Evolutionary conservation across 352 stramenopile species (phyloP).

Genomic region (Pythium insidiosum): DNA sequence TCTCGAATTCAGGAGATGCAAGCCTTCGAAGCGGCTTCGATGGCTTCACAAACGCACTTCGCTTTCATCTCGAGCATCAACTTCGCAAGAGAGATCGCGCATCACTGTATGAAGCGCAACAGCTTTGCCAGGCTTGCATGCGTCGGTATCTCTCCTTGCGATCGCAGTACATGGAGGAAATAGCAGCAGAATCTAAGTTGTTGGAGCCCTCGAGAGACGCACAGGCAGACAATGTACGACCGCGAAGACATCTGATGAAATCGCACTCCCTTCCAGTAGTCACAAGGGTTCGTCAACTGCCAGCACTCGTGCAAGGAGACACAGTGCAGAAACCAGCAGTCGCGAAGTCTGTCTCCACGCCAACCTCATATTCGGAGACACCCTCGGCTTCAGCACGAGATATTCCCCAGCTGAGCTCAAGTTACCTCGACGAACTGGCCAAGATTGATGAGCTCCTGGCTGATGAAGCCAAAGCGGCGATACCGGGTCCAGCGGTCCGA

Average conservation of each 20-base stretch:
- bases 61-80: conserved; percentile 50
- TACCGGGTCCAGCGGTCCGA: conserved; percentile 5
- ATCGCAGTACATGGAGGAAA: neutral
- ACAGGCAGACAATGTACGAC: too few relatives aligned
- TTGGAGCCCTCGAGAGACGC: too few relatives aligned
- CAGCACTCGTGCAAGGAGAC: too few relatives aligned
- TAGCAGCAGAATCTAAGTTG: too few relatives aligned
- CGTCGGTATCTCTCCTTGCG: conserved; percentile 32
- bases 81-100: conserved; percentile 37
- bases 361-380: too few relatives aligned
- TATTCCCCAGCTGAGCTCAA: too few relatives aligned
- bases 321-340: too few relatives aligned
- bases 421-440: conserved; percentile 41
- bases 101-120: conserved; percentile 49
- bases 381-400: too few relatives aligned
- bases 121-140: conserved; percentile 38
- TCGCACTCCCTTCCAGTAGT: too few relatives aligned
- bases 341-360: too few relatives aligned
- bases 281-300: too few relatives aligned
- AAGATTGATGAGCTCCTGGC: conserved; percentile 47
- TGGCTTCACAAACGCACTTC: conserved; percentile 26
- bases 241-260: too few relatives aligned
- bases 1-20: conserved; percentile 22
- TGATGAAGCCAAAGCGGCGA: conserved; percentile 11
- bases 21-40: conserved; percentile 35